A percentile compares a stretch with the other conserved stretches of the same genome.
These are phyloP conservation scores for Microstegium vimineum DNA, from an alignment of 176 grass and related monocot species.

Conservation along the genomic window DNA sequence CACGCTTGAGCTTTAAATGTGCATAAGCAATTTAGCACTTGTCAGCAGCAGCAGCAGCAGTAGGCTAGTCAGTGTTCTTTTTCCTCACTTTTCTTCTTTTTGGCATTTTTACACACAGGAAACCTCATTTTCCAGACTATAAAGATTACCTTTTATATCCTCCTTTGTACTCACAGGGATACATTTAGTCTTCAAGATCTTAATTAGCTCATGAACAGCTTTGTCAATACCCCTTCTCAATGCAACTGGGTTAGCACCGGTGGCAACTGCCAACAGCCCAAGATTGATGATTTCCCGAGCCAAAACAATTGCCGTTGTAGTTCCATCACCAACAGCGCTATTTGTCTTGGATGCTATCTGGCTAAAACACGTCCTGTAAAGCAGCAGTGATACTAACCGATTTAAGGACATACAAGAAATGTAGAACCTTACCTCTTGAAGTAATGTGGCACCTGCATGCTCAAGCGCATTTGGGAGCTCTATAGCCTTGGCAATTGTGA, in stretches of 20 bases:
- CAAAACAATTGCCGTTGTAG: constrained; percentile 88
- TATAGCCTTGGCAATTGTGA: constrained; percentile 84
- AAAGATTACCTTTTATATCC: constrained; percentile 78
- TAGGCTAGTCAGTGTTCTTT: neutral
- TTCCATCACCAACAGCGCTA: constrained; percentile 74
- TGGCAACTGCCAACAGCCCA: constrained; percentile 67
- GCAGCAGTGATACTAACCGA: neutral
- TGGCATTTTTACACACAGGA: neutral
- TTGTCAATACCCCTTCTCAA: constrained; percentile 86
- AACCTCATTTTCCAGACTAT: constrained; percentile 11
- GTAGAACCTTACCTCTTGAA: constrained; percentile 60
- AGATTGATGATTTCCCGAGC: constrained; percentile 88
- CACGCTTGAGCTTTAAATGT: neutral
- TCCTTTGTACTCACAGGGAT: constrained; percentile 66
- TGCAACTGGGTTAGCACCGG: constrained; percentile 81
- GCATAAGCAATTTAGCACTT: neutral
- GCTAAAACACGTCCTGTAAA: constrained; percentile 21
- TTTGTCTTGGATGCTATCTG: constrained; percentile 88
- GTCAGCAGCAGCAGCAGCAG: neutral
- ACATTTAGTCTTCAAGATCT: constrained; percentile 59
- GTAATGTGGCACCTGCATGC: constrained; percentile 73
- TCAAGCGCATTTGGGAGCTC: constrained; percentile 73
- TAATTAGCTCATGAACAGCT: constrained; percentile 66
- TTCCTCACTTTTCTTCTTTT: neutral
- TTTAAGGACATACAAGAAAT: neutral